A percentile compares a stretch with the other conserved stretches of the same genome.
Conservation (phyloP, 2,329 filamentous ascomycete genomes). For the Colletotrichum phormii region DNA sequence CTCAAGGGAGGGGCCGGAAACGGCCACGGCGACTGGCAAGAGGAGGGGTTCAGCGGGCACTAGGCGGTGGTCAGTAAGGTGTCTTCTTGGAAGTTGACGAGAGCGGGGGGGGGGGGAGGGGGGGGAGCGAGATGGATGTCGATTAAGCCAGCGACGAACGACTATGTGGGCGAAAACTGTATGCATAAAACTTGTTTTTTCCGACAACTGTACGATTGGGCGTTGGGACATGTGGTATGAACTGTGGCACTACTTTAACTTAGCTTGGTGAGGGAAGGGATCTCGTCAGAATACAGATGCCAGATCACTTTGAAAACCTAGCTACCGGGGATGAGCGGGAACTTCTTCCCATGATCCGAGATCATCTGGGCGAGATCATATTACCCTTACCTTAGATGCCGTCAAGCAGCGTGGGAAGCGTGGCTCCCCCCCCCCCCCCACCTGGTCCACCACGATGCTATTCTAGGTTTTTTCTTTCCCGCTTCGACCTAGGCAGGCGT, state of each 20-base stretch:
- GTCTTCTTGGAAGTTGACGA: neutral
- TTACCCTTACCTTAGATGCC: neutral
- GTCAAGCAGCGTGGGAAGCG: neutral
- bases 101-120: neutral
- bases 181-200: conserved; percentile 8
- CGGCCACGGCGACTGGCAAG: conserved; percentile 70
- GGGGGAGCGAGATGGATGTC: neutral
- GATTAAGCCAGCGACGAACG: neutral
- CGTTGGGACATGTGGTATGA: conserved; percentile 16
- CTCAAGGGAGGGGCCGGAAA: conserved; percentile 43
- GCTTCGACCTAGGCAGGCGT: neutral
- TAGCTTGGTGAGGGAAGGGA: conserved; percentile 7
- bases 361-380: neutral
- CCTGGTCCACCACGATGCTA: conserved; percentile 11
- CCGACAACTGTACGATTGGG: conserved; percentile 16
- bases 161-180: neutral
- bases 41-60: conserved; percentile 67
- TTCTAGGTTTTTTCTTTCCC: conserved; percentile 29
- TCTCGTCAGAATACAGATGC: conserved; percentile 20
- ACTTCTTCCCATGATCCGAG: neutral
- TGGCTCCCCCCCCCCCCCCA: conserved; percentile 6
- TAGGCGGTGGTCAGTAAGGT: conserved; percentile 37
- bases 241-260: conserved; percentile 1
- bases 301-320: conserved; percentile 9
- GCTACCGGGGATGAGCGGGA: neutral